Base-by-base conservation (phyloP, 306 rosid species). In the Coriaria nepalensis region DNA sequence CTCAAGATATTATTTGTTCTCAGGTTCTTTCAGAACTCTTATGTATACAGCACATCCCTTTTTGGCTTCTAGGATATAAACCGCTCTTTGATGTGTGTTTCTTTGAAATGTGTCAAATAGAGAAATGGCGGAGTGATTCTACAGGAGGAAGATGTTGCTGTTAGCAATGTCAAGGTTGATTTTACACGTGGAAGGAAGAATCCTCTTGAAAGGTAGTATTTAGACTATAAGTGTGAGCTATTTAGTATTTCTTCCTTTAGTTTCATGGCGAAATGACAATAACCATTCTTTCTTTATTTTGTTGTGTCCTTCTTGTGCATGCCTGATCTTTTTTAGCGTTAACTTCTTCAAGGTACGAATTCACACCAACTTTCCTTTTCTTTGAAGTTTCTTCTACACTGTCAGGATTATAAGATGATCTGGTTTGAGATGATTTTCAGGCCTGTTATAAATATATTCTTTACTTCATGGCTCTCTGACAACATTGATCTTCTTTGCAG, bases 1-100 rank as follows among this genome's bases (percentile, higher is more conserved):
- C 95, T 9, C 83, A 78, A 72, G 97, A 90, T 65, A 90, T 90
- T 64, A 76, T 81, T 69, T 90, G 97, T 58, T 73, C 95, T 13
- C 95, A 90, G 94, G 96, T 86, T 37, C 40, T 54, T 54, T 34
- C 47, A 4, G 13, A 50, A 39, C 50, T 43, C 33, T 13, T 35
- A 7, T 33, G 3, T 49, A 15, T 29, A 2, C 7, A 7, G 2
- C 29, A 20, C 29, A 20, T 20, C 29, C 29, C 29, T 15, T 5
- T 6, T 45, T 36, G 10, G 11, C 37, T 37, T 6, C 44, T 4
- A 6, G 40, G 33, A n/a, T 46, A 47, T 37, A 33, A 37, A 47
- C 11, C 36, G 10, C 46, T 57, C 54, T 46, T 36, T 45, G 15
- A 41, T 43, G 38, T 34, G 39, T 53, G 42, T 50, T 40, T 59